phyloP scores from a whole-genome alignment of 2,329 filamentous ascomycete species.

The Cladophialophora immunda region DNA sequence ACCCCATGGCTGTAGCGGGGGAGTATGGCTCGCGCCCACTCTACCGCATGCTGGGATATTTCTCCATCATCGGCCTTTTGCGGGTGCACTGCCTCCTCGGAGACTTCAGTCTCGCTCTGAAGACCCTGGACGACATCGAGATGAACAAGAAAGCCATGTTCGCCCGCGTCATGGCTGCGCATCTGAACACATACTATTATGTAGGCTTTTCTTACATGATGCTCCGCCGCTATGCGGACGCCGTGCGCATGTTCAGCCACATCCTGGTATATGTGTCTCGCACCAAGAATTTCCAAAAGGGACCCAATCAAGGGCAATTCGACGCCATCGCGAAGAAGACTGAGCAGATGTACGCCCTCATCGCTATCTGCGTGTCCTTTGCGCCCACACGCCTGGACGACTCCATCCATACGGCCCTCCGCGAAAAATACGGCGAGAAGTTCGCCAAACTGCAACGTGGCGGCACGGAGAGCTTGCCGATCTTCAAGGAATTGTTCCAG shows the following conservation, averaged over 20 bases:
- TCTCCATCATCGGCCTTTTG: constrained; percentile 97
- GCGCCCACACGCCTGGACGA: constrained; percentile 96
- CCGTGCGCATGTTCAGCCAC: constrained; percentile 99
- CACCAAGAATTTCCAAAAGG: constrained; percentile 99
- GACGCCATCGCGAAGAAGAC: constrained; percentile 99
- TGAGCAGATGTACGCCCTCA: constrained; percentile 99
- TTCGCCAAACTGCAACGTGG: constrained; percentile 95
- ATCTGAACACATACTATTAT: constrained; percentile 99
- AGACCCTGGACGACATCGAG: constrained; percentile 99
- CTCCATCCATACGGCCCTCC: constrained; percentile 96
- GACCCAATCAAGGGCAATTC: constrained; percentile 74
- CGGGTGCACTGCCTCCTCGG: constrained; percentile 95
- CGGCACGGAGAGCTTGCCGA: constrained; percentile 90
- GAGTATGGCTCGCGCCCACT: constrained; percentile 94
- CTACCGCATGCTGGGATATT: constrained; percentile 98
- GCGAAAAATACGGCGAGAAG: constrained; percentile 99
- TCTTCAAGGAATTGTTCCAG: constrained; percentile 98
- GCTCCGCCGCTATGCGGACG: constrained; percentile 99
- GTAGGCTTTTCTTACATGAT: constrained; percentile 99
- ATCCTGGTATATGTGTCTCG: constrained; percentile 98
- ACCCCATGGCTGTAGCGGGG: constrained; percentile 84
- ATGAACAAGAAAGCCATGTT: constrained; percentile 99
- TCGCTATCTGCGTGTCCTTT: constrained; percentile 98
- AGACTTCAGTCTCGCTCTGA: constrained; percentile 97
- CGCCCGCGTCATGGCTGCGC: constrained; percentile 97